These are phyloP conservation scores for Schizochytrium sp. DNA, from an alignment of 108 stramenopile species.

Conservation along the genomic window DNA sequence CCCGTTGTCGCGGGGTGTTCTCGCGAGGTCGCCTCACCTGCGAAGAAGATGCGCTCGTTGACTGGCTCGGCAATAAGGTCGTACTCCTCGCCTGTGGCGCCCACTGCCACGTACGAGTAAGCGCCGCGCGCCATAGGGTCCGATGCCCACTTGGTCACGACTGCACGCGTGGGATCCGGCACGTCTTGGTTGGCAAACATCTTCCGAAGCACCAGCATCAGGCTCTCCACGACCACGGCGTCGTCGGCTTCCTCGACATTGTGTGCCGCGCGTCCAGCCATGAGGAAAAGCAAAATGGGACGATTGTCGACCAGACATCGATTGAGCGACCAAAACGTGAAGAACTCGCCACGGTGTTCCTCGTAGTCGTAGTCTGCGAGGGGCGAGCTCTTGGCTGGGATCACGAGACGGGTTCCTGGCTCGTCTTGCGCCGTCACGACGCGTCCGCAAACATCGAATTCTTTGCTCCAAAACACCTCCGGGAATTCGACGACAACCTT, in stretches of 20 bases:
- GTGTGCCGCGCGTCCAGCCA: neutral
- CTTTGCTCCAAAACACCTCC: neutral
- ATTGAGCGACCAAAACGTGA: slow-evolving; percentile 10
- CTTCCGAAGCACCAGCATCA: neutral
- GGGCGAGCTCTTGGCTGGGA: neutral
- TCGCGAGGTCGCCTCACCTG: neutral
- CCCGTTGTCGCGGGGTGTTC: slow-evolving; percentile 6
- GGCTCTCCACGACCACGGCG: neutral
- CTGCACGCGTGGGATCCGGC: neutral
- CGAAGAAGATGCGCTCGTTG: neutral
- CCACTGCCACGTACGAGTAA: slow-evolving; percentile 14
- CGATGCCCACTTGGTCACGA: neutral
- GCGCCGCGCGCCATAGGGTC: neutral
- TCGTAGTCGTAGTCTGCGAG: neutral
- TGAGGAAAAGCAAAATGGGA: neutral
- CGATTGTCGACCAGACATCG: neutral
- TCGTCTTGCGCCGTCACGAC: neutral
- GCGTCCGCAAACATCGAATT: neutral
- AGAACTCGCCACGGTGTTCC: neutral
- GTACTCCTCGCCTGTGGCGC: neutral
- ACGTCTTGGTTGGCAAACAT: neutral
- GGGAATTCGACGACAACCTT: slow-evolving; percentile 7
- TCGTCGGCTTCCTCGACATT: neutral
- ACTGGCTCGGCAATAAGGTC: neutral
- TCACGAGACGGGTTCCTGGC: neutral